phyloP scores from a whole-genome alignment of 176 grass and related monocot genomes.

The Triticum aestivum region DNA sequence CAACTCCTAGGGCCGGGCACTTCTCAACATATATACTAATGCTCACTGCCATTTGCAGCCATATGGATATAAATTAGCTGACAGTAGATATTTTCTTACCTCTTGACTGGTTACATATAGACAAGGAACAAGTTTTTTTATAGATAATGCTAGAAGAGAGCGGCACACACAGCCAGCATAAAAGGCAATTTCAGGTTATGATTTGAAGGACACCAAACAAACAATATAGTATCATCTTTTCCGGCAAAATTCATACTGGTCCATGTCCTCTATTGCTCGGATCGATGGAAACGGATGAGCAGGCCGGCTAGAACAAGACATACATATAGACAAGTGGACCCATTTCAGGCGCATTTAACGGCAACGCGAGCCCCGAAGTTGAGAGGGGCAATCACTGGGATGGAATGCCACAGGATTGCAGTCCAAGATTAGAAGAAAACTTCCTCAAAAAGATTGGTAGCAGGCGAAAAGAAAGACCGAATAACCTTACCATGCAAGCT shows the following conservation, averaged over 20 bases:
- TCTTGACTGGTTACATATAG: conserved; percentile 2
- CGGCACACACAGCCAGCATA: neutral
- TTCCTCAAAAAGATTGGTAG: neutral
- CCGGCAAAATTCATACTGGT: neutral
- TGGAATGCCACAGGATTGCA: neutral
- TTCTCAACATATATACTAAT: neutral
- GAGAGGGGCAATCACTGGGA: conserved; percentile 1
- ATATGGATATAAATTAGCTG: neutral
- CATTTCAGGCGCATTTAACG: conserved; percentile 18
- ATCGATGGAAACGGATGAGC: neutral
- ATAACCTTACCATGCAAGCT: conserved; percentile 18
- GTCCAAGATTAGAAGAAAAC: neutral
- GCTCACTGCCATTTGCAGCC: neutral
- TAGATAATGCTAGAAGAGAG: neutral
- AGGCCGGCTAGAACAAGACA: neutral
- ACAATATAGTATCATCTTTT: neutral
- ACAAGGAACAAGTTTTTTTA: neutral
- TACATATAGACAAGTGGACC: conserved; percentile 10
- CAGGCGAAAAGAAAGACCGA: neutral
- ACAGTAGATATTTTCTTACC: neutral
- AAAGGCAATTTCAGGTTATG: neutral
- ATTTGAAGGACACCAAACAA: neutral
- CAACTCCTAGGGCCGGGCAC: conserved; percentile 22
- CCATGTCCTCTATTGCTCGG: neutral
- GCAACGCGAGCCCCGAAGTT: conserved; percentile 16